Conservation (phyloP, 805 yeast genomes). For the Teunomyces barrocoloradensis region DNA sequence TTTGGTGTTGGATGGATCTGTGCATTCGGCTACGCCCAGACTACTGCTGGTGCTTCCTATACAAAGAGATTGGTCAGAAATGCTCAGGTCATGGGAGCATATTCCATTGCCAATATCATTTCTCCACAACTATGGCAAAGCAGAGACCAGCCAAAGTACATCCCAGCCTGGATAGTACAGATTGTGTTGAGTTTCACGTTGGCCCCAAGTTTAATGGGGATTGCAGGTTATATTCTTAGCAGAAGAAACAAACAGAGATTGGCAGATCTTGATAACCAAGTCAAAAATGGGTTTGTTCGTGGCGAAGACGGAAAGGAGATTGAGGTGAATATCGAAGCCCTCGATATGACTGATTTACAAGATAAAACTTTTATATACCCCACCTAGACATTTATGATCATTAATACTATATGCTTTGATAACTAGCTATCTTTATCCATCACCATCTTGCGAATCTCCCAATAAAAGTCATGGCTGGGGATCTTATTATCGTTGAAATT, state of each 20-base stretch:
- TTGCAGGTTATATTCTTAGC: constrained; percentile 44
- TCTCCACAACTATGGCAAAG: constrained; percentile 57
- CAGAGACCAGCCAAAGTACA: constrained; percentile 41
- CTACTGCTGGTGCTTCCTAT: constrained; percentile 40
- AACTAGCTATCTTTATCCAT: constrained; percentile 23
- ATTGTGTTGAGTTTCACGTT: constrained; percentile 48
- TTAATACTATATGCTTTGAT: background rate
- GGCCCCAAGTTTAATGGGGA: constrained; percentile 44
- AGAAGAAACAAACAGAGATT: constrained; percentile 44
- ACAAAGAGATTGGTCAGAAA: constrained; percentile 51
- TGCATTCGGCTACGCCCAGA: constrained; percentile 26
- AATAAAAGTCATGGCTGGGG: constrained; percentile 16
- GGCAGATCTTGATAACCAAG: constrained; percentile 16
- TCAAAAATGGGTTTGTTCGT: constrained; percentile 27
- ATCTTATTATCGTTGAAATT: constrained; percentile 11
- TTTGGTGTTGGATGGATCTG: constrained; percentile 41
- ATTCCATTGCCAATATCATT: constrained; percentile 48
- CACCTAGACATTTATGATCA: background rate
- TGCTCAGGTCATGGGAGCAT: constrained; percentile 44
- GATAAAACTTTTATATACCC: constrained; percentile 54
- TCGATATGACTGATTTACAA: constrained; percentile 55
- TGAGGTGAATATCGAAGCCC: constrained; percentile 39
- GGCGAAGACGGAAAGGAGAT: constrained; percentile 25
- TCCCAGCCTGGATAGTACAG: constrained; percentile 49
- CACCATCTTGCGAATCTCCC: constrained; percentile 46